phyloP scores from a whole-genome alignment of 108 stramenopile genomes.

The Cafeteria roenbergensis region DNA sequence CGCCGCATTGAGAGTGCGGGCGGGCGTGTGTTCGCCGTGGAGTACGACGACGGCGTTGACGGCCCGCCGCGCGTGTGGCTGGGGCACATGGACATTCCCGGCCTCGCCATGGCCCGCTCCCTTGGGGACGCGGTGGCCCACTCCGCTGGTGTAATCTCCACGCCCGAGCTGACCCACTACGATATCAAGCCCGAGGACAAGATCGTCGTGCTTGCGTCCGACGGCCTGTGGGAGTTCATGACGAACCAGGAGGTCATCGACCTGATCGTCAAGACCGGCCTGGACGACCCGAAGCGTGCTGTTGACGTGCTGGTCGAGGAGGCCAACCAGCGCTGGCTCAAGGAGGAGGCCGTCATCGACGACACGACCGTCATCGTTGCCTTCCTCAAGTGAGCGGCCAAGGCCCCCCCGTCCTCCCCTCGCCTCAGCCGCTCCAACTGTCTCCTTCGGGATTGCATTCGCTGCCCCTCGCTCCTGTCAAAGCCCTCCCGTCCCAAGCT shows the following conservation, averaged over 20 bases:
- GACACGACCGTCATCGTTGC: slow-evolving; percentile 95
- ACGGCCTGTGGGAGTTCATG: slow-evolving; percentile 96
- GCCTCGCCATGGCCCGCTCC: slow-evolving; percentile 92
- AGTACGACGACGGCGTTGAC: slow-evolving; percentile 96
- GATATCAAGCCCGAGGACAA: slow-evolving; percentile 3
- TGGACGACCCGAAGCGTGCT: slow-evolving; percentile 58
- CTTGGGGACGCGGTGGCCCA: slow-evolving; percentile 88
- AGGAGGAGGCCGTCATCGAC: slow-evolving; percentile 91
- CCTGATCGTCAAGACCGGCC: slow-evolving; percentile 52
- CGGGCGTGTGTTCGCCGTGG: slow-evolving; percentile 91
- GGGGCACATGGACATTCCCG: slow-evolving; percentile 93
- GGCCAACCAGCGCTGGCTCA: slow-evolving; percentile 84
- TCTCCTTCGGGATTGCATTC: too few relatives aligned
- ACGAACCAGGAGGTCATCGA: slow-evolving; percentile 77
- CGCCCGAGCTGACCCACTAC: slow-evolving; percentile 76
- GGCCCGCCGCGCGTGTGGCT: slow-evolving; percentile 96
- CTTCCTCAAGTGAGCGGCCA: too few relatives aligned
- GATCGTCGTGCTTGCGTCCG: slow-evolving; percentile 79
- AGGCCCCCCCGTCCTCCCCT: too few relatives aligned
- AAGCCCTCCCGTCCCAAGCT: too few relatives aligned
- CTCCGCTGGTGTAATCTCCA: slow-evolving; percentile 84
- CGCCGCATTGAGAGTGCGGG: slow-evolving; percentile 77
- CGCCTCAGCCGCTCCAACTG: too few relatives aligned
- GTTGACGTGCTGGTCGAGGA: slow-evolving; percentile 77
- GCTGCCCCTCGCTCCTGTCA: too few relatives aligned